Evolutionary conservation across 441 rosid species (phyloP).

Genomic region (Adansonia madagascariensis): DNA sequence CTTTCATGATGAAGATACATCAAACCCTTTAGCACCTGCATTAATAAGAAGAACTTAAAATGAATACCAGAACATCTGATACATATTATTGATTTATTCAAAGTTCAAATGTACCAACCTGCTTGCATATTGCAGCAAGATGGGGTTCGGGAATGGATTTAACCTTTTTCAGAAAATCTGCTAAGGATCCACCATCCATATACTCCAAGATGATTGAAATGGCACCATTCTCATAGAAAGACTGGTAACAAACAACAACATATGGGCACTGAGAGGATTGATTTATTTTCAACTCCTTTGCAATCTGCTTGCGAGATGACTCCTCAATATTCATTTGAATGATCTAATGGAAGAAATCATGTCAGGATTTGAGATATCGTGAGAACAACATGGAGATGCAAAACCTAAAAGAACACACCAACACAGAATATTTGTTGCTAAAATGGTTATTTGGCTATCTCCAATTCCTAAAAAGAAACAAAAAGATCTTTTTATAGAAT

Average conservation of each 20-base stretch:
- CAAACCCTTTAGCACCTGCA: constrained; percentile 86
- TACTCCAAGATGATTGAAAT: constrained; percentile 92
- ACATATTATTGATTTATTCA: background rate
- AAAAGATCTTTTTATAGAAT: background rate
- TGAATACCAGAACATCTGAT: background rate
- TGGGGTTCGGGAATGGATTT: constrained; percentile 71
- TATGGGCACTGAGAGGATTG: constrained; percentile 84
- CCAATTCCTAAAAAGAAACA: background rate
- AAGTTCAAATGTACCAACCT: constrained; percentile 48
- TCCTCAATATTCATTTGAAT: constrained; percentile 87
- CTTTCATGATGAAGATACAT: constrained; percentile 84
- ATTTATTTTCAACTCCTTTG: constrained; percentile 85
- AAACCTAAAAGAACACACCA: background rate
- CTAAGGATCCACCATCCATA: constrained; percentile 98
- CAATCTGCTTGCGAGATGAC: constrained; percentile 69
- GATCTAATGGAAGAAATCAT: constrained; percentile 48
- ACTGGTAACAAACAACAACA: constrained; percentile 87
- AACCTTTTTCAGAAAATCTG: constrained; percentile 77
- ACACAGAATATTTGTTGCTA: background rate
- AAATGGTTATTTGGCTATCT: background rate
- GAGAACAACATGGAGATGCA: background rate
- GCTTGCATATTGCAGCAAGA: constrained; percentile 85
- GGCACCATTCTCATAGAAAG: constrained; percentile 81
- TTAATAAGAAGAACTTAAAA: constrained; percentile 14
- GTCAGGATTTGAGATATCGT: constrained; percentile 24